Evolutionary conservation across 2,329 filamentous ascomycete species (phyloP).

Genomic region (Penicillium sp.): DNA sequence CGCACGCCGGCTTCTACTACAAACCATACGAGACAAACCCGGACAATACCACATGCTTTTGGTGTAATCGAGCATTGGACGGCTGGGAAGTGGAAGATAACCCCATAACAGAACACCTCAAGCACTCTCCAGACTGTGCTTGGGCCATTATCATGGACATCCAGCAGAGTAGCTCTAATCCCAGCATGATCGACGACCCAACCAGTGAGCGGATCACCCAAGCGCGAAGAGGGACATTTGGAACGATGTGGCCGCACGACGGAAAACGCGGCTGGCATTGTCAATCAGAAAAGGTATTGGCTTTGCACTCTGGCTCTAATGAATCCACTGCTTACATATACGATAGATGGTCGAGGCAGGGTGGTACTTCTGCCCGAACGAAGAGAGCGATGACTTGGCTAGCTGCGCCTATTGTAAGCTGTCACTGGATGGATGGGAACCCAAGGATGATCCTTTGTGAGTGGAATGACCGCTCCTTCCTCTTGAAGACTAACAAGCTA

Average conservation of each 20-base stretch:
- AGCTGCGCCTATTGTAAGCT: conserved; percentile 90
- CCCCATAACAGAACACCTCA: conserved; percentile 80
- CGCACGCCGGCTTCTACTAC: conserved; percentile 89
- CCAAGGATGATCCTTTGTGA: conserved; percentile 82
- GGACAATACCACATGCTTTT: conserved; percentile 89
- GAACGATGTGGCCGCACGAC: conserved; percentile 85
- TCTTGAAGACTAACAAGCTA: conserved; percentile 8
- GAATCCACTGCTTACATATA: conserved; percentile 14
- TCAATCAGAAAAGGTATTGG: conserved; percentile 77
- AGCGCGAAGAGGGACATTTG: conserved; percentile 81
- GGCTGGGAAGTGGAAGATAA: conserved; percentile 90
- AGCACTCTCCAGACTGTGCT: conserved; percentile 77
- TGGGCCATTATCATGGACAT: conserved; percentile 79
- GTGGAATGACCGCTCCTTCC: conserved; percentile 36
- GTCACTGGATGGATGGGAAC: conserved; percentile 92
- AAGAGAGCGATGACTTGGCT: conserved; percentile 83
- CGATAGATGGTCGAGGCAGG: conserved; percentile 81
- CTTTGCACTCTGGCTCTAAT: neutral
- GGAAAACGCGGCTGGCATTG: conserved; percentile 84
- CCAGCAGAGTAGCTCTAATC: conserved; percentile 43
- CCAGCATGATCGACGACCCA: conserved; percentile 68
- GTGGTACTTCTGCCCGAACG: conserved; percentile 88
- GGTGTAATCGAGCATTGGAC: conserved; percentile 80
- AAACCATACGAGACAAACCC: conserved; percentile 71
- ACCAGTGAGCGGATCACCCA: conserved; percentile 69